These are phyloP conservation scores for Cryphonectria nitschkei DNA, from an alignment of 2,329 filamentous ascomycete species.

Conservation along the genomic window DNA sequence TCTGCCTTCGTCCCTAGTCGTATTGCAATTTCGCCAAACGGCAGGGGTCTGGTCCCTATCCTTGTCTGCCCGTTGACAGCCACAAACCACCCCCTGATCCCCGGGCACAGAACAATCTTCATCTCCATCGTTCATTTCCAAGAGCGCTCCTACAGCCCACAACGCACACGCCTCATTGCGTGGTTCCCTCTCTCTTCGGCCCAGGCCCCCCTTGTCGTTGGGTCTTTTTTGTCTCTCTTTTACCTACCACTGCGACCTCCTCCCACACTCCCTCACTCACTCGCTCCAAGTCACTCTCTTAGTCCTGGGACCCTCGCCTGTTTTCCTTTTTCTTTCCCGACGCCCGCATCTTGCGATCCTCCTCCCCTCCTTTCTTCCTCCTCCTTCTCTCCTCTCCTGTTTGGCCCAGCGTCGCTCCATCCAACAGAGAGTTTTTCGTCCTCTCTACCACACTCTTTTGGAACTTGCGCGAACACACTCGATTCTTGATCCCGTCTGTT, in stretches of 20 bases:
- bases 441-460: constrained; percentile 63
- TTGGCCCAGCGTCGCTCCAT: constrained; percentile 43
- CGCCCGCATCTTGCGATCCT: constrained; percentile 31
- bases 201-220: constrained; percentile 20
- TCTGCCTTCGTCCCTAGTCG: constrained; percentile 27
- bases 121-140: constrained; percentile 29
- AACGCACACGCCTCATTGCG: constrained; percentile 18
- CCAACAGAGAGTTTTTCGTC: constrained; percentile 54
- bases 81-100: constrained; percentile 25
- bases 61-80: constrained; percentile 24
- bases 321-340: constrained; percentile 33
- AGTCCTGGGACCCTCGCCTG: constrained; percentile 23
- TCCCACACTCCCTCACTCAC: background rate
- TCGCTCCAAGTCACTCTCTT: constrained; percentile 3
- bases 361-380: constrained; percentile 6
- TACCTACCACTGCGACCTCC: background rate
- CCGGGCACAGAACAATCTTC: constrained; percentile 27
- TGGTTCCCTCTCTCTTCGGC: constrained; percentile 18
- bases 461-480: constrained; percentile 32
- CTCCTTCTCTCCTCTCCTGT: constrained; percentile 32
- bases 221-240: constrained; percentile 14
- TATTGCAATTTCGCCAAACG: constrained; percentile 34
- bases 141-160: constrained; percentile 25
- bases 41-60: constrained; percentile 18
- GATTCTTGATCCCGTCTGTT: constrained; percentile 22